Evolutionary conservation across 495 filamentous ascomycete genomes (phyloP), one percentile per base, ranked within the genome.

Genomic region (Xylaria castorea): DNA sequence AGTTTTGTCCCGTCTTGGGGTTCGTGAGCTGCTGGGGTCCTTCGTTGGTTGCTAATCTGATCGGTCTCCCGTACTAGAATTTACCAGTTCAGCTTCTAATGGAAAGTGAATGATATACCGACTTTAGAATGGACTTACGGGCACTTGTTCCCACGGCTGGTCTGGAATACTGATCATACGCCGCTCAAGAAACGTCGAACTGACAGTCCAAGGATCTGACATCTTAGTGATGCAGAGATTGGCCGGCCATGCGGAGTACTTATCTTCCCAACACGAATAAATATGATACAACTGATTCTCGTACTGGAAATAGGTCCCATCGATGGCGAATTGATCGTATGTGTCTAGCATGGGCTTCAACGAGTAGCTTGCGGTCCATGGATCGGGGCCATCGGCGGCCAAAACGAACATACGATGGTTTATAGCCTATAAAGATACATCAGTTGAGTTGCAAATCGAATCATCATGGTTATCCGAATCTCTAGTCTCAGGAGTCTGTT

Each of bases 321-420:
- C 85, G 53, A 87, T 86, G 22, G 85, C 85, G 70, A 87, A 87
- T 76, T 84, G 81, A 65, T 86, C 85, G 73, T 82, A 87, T 7
- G 85, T 87, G 64, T 87, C 79, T 1, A 87, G 73, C 76, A 83
- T 82, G 2, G 80, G 75, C 46, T 84, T 83, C 78, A 84, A 74
- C 14, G 72, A 70, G 72, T 81, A 87, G 9, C 70, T 79, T 0
- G 82, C 78, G 3, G 72, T 78, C 85, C 85, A 87, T 3, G 83
- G 83, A 69, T 86, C 80, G 18, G 82, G 73, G 0, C 75, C 75
- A 32, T 75, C 75, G 36, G 79, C 78, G 63, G 83, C 80, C 9
- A 87, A 77, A 20, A 86, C 83, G 62, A 85, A 87, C 85, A 87
- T 87, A 30, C 85, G 80, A 71, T 87, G 85, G 55, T 86, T 81